phyloP scores from a whole-genome alignment of 1,284 basidiomycete genomes.

The Taiwanofungus camphoratus region DNA sequence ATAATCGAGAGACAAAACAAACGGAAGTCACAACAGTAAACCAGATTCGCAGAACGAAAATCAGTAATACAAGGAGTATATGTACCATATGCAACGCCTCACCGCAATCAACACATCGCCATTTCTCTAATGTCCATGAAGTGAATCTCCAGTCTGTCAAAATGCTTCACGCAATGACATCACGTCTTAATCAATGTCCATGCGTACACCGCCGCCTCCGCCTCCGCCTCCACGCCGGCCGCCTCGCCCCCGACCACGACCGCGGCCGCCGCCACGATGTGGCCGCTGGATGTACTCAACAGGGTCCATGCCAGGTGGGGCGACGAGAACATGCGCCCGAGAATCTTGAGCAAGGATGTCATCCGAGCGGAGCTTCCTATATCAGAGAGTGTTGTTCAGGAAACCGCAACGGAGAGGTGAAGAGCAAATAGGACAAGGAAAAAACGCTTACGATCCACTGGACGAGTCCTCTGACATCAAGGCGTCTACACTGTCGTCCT shows the following conservation, averaged over 20 bases:
- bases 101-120: too few relatives aligned
- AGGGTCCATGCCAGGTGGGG: constrained; percentile 62
- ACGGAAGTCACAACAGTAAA: too few relatives aligned
- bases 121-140: too few relatives aligned
- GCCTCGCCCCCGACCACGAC: constrained; percentile 26
- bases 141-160: too few relatives aligned
- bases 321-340: constrained; percentile 61
- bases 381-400: too few relatives aligned
- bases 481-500: constrained; percentile 64
- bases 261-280: constrained; percentile 25
- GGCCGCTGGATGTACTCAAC: constrained; percentile 42
- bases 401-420: too few relatives aligned
- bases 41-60: too few relatives aligned
- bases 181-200: constrained; percentile 32
- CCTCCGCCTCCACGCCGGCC: constrained; percentile 29
- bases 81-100: too few relatives aligned
- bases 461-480: constrained; percentile 47
- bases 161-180: too few relatives aligned
- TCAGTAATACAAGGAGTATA: too few relatives aligned
- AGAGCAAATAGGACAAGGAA: too few relatives aligned
- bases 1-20: too few relatives aligned
- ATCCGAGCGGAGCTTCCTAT: constrained; percentile 83
- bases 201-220: constrained; percentile 30
- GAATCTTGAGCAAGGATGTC: constrained; percentile 64
- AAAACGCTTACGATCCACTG: constrained; percentile 51